Evolutionary conservation across 805 yeast genomes (phyloP).

Genomic region (Metschnikowia gruessii): DNA sequence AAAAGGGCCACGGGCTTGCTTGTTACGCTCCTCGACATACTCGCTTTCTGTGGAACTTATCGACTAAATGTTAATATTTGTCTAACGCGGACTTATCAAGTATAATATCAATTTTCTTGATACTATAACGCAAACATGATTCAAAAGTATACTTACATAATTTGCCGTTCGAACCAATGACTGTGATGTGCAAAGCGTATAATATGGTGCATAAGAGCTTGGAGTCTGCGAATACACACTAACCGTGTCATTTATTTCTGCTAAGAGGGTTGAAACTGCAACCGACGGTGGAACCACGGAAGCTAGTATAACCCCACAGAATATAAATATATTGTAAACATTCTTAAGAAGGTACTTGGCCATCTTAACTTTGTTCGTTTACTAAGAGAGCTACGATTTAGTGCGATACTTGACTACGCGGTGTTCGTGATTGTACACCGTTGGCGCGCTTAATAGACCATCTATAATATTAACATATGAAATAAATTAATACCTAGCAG

Average conservation of each 20-base stretch:
- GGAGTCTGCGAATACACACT: slow-evolving; percentile 2
- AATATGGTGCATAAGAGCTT: slow-evolving; percentile 15
- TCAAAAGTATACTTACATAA: slow-evolving; percentile 7
- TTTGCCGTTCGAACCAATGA: slow-evolving; percentile 13
- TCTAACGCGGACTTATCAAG: neutral
- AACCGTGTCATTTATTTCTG: slow-evolving; percentile 4
- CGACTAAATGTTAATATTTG: slow-evolving; percentile 7
- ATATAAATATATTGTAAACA: neutral
- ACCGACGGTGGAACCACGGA: slow-evolving; percentile 6
- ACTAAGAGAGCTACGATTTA: neutral
- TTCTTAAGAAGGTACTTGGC: neutral
- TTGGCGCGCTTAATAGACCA: slow-evolving; percentile 8
- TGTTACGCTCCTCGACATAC: slow-evolving; percentile 31
- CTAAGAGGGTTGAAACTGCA: slow-evolving; percentile 2
- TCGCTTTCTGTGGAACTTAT: slow-evolving; percentile 19
- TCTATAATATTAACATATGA: slow-evolving; percentile 22
- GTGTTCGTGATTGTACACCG: neutral
- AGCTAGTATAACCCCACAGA: neutral
- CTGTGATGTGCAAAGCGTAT: slow-evolving; percentile 12
- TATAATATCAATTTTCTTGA: neutral
- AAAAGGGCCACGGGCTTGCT: slow-evolving; percentile 29
- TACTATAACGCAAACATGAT: neutral
- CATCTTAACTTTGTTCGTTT: neutral
- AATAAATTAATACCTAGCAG: slow-evolving; percentile 20
- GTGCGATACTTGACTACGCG: neutral